Base-by-base conservation (phyloP, 164 flowering plant species). In the Malania oleifera region DNA sequence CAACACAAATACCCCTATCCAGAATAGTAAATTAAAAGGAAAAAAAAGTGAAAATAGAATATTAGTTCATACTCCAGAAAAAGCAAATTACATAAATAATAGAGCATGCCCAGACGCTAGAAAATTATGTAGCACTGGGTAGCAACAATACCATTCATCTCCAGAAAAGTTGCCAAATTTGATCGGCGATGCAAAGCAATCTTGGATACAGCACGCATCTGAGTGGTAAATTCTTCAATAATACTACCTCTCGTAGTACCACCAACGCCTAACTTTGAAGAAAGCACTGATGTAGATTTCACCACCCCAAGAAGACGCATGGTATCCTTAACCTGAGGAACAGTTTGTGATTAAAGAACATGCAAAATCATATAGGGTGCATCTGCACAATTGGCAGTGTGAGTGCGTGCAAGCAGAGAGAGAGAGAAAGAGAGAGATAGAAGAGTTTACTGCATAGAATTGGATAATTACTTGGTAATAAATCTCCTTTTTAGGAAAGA, bases 161-260 rank as follows among this genome's bases (percentile, higher is more conserved):
- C 97, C 74, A 95, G 74, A 57, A 95, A 95, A 27, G 70, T 61
- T 24, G 95, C 93, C 73, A 95, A 73, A 73, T 91, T 95, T 9
- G 82, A 69, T 47, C 88, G 80, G 7, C 97, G 95, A 46, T 87
- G 89, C 78, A 95, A 65, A 50, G 96, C 97, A 77, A 95, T 89
- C 74, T 82, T 91, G 45, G 93, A 91, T 17, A 91, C 93, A 31
- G 96, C 91, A 72, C 82, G 93, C 88, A 95, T 80, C 73, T 91
- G 99, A 25, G 90, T 82, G 28, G 87, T 91, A 54, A 91, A 91
- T 71, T 95, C 99, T 73, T 87, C 86, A 72, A 95, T 74, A 48
- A 91, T 82, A 87, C 92, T 83, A n/a, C 74, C 72, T 35, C 87
- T 81, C 17, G 86, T 68, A 26, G 74, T 65, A 69, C 85, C 84